These are phyloP conservation scores for Globisporangium paddicum DNA, from an alignment of 352 stramenopile genomes.

Conservation along the genomic window DNA sequence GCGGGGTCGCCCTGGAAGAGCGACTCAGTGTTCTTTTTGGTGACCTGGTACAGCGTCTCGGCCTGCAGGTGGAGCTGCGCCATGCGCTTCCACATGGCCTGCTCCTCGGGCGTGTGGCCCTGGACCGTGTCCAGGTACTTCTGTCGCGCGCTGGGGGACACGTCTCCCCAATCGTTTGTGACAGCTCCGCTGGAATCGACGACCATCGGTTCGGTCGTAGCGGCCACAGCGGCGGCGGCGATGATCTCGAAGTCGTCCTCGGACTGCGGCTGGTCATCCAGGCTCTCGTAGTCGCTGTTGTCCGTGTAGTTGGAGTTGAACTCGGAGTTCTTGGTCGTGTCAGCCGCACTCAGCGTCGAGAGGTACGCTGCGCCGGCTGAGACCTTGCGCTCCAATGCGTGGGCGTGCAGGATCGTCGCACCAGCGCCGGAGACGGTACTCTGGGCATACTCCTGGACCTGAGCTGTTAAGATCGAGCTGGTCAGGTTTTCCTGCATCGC, in stretches of 20 bases:
- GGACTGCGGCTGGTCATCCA: not conserved
- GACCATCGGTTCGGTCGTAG: not conserved
- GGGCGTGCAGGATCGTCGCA: not conserved
- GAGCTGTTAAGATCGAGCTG: not conserved
- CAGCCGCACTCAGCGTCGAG: not conserved
- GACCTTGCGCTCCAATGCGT: not conserved
- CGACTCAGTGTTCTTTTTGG: constrained; percentile 8
- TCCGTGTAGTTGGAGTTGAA: constrained; percentile 1
- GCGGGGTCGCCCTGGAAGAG: not conserved
- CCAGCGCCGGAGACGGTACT: not conserved
- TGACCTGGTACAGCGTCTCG: constrained; percentile 10
- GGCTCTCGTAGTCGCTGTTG: not conserved
- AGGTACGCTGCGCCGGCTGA: no score
- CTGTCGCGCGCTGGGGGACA: not conserved
- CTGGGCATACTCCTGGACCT: not conserved
- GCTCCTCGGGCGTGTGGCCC: constrained; percentile 7
- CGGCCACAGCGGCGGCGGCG: not conserved
- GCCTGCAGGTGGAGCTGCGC: constrained; percentile 7
- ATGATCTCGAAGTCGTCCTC: not conserved
- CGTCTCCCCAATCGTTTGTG: not conserved
- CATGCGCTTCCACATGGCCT: constrained; percentile 14
- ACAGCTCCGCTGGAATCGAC: not conserved
- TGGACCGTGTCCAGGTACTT: constrained; percentile 5
- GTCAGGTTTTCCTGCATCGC: not conserved
- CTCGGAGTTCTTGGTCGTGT: not conserved